Base-by-base conservation (phyloP, 192 early-diverging fungal species). In the Mortierella antarctica region DNA sequence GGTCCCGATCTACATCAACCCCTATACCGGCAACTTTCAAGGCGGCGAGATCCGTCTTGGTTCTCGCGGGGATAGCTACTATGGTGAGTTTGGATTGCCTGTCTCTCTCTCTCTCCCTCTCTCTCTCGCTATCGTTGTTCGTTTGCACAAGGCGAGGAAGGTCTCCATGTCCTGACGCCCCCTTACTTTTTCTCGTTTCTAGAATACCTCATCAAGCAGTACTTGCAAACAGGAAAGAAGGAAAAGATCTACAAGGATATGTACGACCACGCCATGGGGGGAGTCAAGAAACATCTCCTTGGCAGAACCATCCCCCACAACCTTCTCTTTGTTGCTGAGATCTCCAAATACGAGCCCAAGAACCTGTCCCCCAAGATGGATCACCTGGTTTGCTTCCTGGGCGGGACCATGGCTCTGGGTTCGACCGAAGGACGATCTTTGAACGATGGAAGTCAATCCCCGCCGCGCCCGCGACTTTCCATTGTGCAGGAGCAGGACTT, bases 161-260 rank as follows among this genome's bases (percentile, higher is more conserved):
- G 31, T 31, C 31, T 31, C 3, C 31, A 31, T 31, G 31, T 31
- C 31, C 31, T 31, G 31, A 31, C 31, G 31, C 31, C 31, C 50
- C 11, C 0, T 8, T 18, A 41, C 31, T 31, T 31, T 31, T 31
- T 31, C 31, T 31, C 31, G 31, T 31, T 31, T 31, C 31, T 65
- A 94, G 95, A 98, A 89, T 98, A 98, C 82, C 84, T 94, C 40
- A 88, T 93, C 23, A 98, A 98, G 82, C 95, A 97, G 72, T 96
- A 93, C 52, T 78, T 97, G 5, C 89, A 93, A 69, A 92, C 93
- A 2, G 85, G 86, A 56, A 77, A 86, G 48, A 85, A 83, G 15
- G 91, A 94, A 61, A 31, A 74, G 13, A 82, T 87, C 47, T 95
- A 91, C 83, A 90, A 85, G 39, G 77, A 86, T 1, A 91, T 91